phyloP scores from a whole-genome alignment of 2,329 filamentous ascomycete species.

The Paraphaeosphaeria sporulosa region DNA sequence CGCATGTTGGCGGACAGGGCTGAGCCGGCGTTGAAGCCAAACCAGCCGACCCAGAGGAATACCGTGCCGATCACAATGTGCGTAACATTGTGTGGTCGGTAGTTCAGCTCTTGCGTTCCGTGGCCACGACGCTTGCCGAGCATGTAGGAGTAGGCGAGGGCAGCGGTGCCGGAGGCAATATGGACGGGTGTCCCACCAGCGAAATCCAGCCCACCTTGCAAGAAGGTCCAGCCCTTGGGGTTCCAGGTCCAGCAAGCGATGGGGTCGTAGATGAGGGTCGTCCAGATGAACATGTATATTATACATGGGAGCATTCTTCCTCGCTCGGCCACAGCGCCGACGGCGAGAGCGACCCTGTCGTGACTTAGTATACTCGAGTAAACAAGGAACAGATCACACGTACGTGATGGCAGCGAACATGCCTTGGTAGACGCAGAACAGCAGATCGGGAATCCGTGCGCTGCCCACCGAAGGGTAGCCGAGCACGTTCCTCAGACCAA shows the following conservation, averaged over 20 bases:
- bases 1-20: constrained; percentile 82
- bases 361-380: constrained; percentile 11
- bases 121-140: constrained; percentile 85
- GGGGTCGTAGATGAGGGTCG: constrained; percentile 87
- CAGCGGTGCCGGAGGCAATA: constrained; percentile 82
- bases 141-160: constrained; percentile 90
- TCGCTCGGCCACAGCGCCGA: constrained; percentile 85
- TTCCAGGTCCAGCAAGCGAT: constrained; percentile 98
- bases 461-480: constrained; percentile 78
- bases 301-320: constrained; percentile 88
- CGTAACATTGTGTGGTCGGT: constrained; percentile 90
- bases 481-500: constrained; percentile 80
- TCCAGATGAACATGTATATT: constrained; percentile 93
- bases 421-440: constrained; percentile 87
- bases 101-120: constrained; percentile 87
- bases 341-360: constrained; percentile 76
- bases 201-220: constrained; percentile 73
- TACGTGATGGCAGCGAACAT: constrained; percentile 91
- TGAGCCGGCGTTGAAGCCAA: constrained; percentile 91
- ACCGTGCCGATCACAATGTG: constrained; percentile 92
- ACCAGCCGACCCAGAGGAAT: constrained; percentile 95
- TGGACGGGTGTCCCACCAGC: constrained; percentile 91
- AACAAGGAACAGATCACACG: constrained; percentile 43
- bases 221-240: constrained; percentile 77
- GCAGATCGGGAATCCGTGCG: constrained; percentile 76